A percentile compares a stretch with the other conserved stretches of the same genome.
These are phyloP conservation scores for Filosporella fistucella DNA, from an alignment of 495 filamentous ascomycete genomes.

Conservation along the genomic window DNA sequence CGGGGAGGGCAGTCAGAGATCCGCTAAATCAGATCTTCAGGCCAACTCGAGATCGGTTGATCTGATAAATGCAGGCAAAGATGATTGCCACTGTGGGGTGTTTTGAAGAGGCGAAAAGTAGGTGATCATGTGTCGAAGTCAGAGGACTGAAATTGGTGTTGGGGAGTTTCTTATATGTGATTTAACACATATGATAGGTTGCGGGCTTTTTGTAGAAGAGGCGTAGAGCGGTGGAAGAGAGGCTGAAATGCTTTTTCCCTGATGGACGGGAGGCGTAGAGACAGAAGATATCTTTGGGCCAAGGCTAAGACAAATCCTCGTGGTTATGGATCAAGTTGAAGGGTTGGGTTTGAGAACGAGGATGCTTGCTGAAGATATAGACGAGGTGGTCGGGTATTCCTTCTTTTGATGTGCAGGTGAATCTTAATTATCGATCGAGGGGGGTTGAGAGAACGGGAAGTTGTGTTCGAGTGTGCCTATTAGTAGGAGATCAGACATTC, in stretches of 20 bases:
- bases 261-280: slow-evolving; percentile 1
- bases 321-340: background rate
- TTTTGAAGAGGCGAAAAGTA: background rate
- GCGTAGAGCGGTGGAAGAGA: background rate
- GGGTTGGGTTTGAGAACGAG: too few species aligned
- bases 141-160: background rate
- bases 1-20: too few species aligned
- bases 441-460: too few species aligned
- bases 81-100: slow-evolving; percentile 5
- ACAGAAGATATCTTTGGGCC: background rate
- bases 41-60: too few species aligned
- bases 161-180: slow-evolving; percentile 2
- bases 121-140: slow-evolving; percentile 11
- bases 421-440: too few species aligned
- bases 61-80: too few species aligned
- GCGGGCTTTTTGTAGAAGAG: background rate
- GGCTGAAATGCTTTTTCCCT: background rate
- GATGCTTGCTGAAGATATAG: too few species aligned
- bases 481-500: slow-evolving; percentile 8
- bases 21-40: too few species aligned
- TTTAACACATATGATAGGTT: background rate
- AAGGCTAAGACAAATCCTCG: slow-evolving; percentile 5
- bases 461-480: background rate
- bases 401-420: too few species aligned
- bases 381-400: too few species aligned